Conservation (phyloP, 2,329 filamentous ascomycete genomes). For the Aspergillus brasiliensis region DNA sequence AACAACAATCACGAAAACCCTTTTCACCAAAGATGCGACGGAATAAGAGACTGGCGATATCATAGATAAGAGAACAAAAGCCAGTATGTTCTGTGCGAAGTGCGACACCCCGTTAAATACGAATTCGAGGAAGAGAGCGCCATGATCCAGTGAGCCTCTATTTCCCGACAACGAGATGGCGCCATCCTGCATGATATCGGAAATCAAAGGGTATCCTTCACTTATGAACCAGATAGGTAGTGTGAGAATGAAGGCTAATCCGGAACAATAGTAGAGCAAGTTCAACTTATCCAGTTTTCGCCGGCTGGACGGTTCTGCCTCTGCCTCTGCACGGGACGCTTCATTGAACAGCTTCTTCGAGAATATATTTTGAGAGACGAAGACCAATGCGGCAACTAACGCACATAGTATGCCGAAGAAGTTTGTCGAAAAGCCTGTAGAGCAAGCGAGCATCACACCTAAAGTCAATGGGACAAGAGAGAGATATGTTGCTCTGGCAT, state of each 20-base stretch:
- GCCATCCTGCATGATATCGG: slow-evolving; percentile 80
- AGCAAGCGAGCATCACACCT: slow-evolving; percentile 96
- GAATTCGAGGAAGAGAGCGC: slow-evolving; percentile 73
- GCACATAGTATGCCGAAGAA: slow-evolving; percentile 88
- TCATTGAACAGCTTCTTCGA: slow-evolving; percentile 98
- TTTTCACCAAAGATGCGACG: slow-evolving; percentile 92
- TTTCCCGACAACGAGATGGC: slow-evolving; percentile 74
- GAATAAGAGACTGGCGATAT: slow-evolving; percentile 97
- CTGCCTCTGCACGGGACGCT: slow-evolving; percentile 78
- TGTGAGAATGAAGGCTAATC: slow-evolving; percentile 85
- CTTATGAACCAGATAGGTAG: slow-evolving; percentile 90
- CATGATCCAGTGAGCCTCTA: slow-evolving; percentile 69
- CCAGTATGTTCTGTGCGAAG: slow-evolving; percentile 93
- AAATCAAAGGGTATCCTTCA: slow-evolving; percentile 76
- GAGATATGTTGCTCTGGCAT: slow-evolving; percentile 82
- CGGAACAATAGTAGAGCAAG: slow-evolving; percentile 93
- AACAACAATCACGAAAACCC: slow-evolving; percentile 93
- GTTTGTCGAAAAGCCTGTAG: slow-evolving; percentile 85
- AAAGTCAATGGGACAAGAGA: slow-evolving; percentile 87
- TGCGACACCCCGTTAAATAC: slow-evolving; percentile 97
- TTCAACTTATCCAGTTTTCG: slow-evolving; percentile 96
- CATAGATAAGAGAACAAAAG: slow-evolving; percentile 88
- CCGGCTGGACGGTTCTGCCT: slow-evolving; percentile 61
- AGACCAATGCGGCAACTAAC: slow-evolving; percentile 86
- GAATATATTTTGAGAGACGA: slow-evolving; percentile 98